Percentiles rank a stretch among this genome's conserved stretches.
Conservation (phyloP, 139 green algal species). For the Asterochloris sp. region DNA sequence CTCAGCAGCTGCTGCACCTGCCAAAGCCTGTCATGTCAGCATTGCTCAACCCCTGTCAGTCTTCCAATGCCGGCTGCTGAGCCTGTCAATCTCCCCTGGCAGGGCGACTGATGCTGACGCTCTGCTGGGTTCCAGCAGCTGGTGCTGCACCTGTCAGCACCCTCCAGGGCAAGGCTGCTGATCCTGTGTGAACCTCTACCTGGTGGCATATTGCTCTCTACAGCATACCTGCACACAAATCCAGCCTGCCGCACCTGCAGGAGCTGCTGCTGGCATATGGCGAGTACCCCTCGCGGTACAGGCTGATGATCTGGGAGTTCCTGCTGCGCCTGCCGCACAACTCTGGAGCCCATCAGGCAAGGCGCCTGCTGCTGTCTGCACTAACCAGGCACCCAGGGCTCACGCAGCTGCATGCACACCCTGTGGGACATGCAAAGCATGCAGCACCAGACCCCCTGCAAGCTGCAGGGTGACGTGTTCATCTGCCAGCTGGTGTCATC, state of each 20-base stretch:
- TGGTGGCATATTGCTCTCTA: not conserved
- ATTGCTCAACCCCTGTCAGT: too few species aligned
- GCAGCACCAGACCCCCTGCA: not conserved
- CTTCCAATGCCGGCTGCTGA: too few species aligned
- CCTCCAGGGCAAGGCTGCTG: too few species aligned
- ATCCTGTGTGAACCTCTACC: not conserved
- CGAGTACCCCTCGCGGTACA: constrained; percentile 61
- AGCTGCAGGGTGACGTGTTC: not conserved
- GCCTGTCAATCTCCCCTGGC: too few species aligned
- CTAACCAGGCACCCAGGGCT: too few species aligned
- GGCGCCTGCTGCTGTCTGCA: too few species aligned
- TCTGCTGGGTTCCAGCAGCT: too few species aligned
- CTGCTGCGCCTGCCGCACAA: constrained; percentile 66
- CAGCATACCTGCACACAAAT: constrained; percentile 13
- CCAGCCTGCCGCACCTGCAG: not conserved
- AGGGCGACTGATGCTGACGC: too few species aligned
- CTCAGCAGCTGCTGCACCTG: not conserved
- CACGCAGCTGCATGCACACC: not conserved
- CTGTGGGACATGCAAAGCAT: not conserved
- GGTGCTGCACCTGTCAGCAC: too few species aligned
- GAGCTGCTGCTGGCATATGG: constrained; percentile 54
- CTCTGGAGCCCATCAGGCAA: constrained; percentile 38
- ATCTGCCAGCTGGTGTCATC: too few species aligned
- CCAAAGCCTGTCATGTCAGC: too few species aligned
- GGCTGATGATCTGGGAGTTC: constrained; percentile 59